Evolutionary conservation across 2,329 filamentous ascomycete genomes (phyloP), one percentile per base, ranked within the genome.

Genomic region (Simplicillium sp.): DNA sequence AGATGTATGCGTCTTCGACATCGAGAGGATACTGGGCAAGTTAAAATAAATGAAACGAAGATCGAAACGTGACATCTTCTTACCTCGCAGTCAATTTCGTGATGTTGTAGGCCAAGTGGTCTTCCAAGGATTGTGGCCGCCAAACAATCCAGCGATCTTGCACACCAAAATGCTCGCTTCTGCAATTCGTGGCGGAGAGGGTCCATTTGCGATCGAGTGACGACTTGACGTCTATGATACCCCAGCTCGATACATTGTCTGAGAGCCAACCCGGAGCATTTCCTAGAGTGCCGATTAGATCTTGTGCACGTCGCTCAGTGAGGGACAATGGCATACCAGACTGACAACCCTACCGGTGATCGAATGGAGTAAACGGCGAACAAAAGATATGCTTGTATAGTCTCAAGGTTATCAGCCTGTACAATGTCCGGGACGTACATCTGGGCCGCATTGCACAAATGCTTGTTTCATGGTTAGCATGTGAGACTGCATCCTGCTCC

Each of bases 171-270:
- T 7, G 32, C 42, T 14, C 42, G 33, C 11, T 43, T 44, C 11
- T 39, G 33, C 29, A 46, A 32, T 38, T 46, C 44, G 9, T 40
- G 14, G 11, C 33, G 34, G 4, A 45, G 34, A 33, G 37, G 37
- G 11, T 38, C 37, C 15, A 32, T 31, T 32, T 13, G 7, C 13
- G 31, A 17, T 14, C 37, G 25, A 16, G 25, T 32, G n/a, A 14
- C 20, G 3, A 11, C 16, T 38, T 38, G 11, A 29, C 15, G 28
- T 9, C 57, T 48, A 43, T 61, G 58, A 31, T 57, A 57, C 2
- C 57, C 57, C 4, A 61, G 44, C 29, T 61, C 55, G 20, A 58
- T 50, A 36, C 57, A 61, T 28, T 58, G 54, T 7, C 58, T 50
- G 2, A 61, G 37, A 11, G 57, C 57, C 17, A 58, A 34, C 1